Percentiles rank a stretch among this genome's conserved stretches.
Conservation (phyloP, 192 early-diverging fungal species). For the Coemansia sp. region DNA sequence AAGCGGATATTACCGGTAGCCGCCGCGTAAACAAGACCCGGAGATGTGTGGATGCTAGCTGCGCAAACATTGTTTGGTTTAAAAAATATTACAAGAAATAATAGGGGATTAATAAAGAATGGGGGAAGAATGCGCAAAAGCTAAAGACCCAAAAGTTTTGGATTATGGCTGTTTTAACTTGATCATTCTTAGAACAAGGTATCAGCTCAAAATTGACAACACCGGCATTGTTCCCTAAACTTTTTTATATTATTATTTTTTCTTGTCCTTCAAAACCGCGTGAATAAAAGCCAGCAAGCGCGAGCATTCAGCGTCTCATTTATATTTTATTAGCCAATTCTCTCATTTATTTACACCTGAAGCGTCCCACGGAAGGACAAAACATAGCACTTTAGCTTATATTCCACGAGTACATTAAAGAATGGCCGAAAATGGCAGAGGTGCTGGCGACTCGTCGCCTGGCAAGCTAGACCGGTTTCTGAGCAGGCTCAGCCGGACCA, state of each 20-base stretch:
- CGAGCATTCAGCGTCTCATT: not conserved
- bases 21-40: constrained; percentile 20
- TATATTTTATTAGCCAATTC: not conserved
- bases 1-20: not conserved
- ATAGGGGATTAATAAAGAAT: not conserved
- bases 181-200: not conserved
- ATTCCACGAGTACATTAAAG: not conserved
- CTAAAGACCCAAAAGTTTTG: not conserved
- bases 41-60: constrained; percentile 16
- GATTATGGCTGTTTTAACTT: not conserved
- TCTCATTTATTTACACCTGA: not conserved
- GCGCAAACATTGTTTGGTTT: constrained; percentile 20
- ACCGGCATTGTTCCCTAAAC: not conserved
- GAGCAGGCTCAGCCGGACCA: constrained; percentile 21
- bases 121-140: constrained; percentile 9
- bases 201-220: not conserved
- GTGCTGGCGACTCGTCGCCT: constrained; percentile 12
- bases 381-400: no score
- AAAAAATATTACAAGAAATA: constrained; percentile 4
- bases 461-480: constrained; percentile 24
- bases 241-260: not conserved
- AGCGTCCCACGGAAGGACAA: no score
- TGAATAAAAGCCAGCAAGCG: not conserved
- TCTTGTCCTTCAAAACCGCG: not conserved
- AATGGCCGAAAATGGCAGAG: not conserved